These are phyloP conservation scores for Malus hybrid DNA, from an alignment of 331 rosid species.

Conservation along the genomic window DNA sequence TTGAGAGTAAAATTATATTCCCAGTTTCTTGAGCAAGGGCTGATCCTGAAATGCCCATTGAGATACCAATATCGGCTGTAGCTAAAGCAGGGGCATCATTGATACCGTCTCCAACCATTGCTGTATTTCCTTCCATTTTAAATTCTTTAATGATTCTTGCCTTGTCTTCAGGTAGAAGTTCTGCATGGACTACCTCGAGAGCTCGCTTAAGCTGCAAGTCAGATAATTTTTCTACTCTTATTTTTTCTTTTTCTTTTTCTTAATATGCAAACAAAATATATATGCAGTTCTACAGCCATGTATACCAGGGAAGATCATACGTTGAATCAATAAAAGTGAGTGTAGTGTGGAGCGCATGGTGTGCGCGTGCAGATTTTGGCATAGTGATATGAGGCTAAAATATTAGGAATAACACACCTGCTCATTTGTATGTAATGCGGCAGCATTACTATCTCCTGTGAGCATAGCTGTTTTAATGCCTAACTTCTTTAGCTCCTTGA, in stretches of 20 bases:
- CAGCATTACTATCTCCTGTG: constrained; percentile 71
- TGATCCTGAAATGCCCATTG: constrained; percentile 97
- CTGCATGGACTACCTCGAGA: constrained; percentile 60
- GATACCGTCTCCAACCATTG: constrained; percentile 88
- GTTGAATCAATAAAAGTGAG: too few species aligned
- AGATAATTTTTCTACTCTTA: constrained; percentile 10
- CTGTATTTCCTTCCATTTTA: constrained; percentile 59
- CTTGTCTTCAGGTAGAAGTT: constrained; percentile 82
- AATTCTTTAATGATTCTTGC: constrained; percentile 49
- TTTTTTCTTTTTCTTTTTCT: not conserved
- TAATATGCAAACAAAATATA: too few species aligned
- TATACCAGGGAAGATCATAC: too few species aligned
- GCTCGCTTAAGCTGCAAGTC: constrained; percentile 54
- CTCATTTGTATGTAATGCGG: constrained; percentile 69
- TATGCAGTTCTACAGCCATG: not conserved
- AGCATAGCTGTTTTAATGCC: constrained; percentile 89
- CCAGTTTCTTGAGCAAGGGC: constrained; percentile 85
- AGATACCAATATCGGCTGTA: constrained; percentile 79
- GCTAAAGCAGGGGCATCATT: constrained; percentile 97
- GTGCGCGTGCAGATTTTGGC: not conserved
- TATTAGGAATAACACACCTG: constrained; percentile 39
- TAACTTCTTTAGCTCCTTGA: constrained; percentile 47
- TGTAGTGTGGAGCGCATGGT: too few species aligned
- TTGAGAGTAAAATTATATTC: constrained; percentile 70
- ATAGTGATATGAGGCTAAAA: not conserved